Evolutionary conservation across 257 asterid species (phyloP).

Genomic region (Agastache rugosa): DNA sequence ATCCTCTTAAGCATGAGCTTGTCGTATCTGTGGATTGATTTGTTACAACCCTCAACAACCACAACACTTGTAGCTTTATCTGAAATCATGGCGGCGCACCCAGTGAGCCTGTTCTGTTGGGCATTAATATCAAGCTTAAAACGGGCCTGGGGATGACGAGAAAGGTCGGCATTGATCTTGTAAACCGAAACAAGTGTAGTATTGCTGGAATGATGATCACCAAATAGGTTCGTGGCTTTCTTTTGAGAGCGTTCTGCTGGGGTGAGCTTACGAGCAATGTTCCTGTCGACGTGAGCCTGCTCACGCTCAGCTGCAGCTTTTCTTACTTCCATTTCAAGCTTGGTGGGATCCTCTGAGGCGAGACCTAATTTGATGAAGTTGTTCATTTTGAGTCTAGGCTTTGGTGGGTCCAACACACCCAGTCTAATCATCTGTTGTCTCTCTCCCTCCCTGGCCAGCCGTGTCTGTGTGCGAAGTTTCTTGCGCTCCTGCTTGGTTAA

Average conservation of each 20-base stretch:
- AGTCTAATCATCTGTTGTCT: constrained; percentile 93
- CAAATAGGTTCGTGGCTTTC: constrained; percentile 88
- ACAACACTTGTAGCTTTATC: constrained; percentile 70
- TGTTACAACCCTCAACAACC: constrained; percentile 93
- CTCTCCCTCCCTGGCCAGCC: constrained; percentile 83
- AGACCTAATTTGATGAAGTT: constrained; percentile 83
- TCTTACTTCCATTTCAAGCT: constrained; percentile 88
- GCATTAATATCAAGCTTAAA: constrained; percentile 92
- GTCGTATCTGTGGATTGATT: constrained; percentile 82
- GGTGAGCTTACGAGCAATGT: constrained; percentile 90
- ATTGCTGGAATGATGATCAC: constrained; percentile 47
- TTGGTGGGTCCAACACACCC: constrained; percentile 89
- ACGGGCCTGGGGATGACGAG: constrained; percentile 80
- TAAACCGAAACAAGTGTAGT: constrained; percentile 77
- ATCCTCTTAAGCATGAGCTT: constrained; percentile 90
- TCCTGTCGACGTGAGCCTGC: constrained; percentile 93
- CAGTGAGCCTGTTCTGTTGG: constrained; percentile 79
- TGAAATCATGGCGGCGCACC: constrained; percentile 73
- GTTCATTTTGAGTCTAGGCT: constrained; percentile 93
- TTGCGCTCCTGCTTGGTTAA: constrained; percentile 92
- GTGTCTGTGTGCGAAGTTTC: constrained; percentile 88
- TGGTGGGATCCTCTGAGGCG: constrained; percentile 95
- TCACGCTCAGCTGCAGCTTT: constrained; percentile 99
- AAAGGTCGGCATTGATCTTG: constrained; percentile 68
- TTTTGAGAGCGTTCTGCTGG: constrained; percentile 93